Conservation (phyloP, 2,329 filamentous ascomycete species). For the Aspergillus sp. region DNA sequence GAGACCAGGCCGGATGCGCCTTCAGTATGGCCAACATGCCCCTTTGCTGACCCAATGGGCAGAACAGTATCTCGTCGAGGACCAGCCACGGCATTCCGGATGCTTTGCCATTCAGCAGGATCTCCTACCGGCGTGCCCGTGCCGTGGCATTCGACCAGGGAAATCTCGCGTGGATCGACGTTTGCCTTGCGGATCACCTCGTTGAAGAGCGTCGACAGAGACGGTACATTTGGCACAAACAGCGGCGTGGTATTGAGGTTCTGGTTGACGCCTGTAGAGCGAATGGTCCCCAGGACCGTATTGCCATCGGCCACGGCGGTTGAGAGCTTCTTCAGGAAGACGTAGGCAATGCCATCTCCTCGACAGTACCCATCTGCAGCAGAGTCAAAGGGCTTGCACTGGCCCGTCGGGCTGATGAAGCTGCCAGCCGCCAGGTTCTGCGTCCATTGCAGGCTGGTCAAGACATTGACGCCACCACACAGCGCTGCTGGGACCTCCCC, state of each 20-base stretch:
- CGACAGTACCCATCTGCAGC: neutral
- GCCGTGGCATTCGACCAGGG: neutral
- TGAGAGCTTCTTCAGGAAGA: neutral
- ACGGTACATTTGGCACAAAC: neutral
- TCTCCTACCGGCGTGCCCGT: neutral
- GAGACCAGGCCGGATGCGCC: neutral
- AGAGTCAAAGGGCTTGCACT: neutral
- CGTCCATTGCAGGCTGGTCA: neutral
- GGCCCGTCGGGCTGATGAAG: neutral
- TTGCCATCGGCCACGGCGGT: neutral
- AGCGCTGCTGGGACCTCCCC: neutral
- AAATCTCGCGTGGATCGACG: neutral
- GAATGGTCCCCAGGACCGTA: slow-evolving; percentile 1
- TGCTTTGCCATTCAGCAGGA: neutral
- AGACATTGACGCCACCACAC: neutral
- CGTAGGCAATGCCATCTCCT: neutral
- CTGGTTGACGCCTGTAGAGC: neutral
- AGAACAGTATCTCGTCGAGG: neutral
- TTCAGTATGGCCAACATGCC: neutral
- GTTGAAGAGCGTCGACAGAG: neutral
- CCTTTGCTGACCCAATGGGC: neutral
- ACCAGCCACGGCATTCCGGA: neutral
- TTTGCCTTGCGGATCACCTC: neutral
- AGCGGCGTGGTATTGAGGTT: neutral
- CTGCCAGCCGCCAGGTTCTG: neutral